A percentile compares a stretch with the other conserved stretches of the same genome.
phyloP scores from a whole-genome alignment of 352 stramenopile species.

The Pythium apleroticum region DNA sequence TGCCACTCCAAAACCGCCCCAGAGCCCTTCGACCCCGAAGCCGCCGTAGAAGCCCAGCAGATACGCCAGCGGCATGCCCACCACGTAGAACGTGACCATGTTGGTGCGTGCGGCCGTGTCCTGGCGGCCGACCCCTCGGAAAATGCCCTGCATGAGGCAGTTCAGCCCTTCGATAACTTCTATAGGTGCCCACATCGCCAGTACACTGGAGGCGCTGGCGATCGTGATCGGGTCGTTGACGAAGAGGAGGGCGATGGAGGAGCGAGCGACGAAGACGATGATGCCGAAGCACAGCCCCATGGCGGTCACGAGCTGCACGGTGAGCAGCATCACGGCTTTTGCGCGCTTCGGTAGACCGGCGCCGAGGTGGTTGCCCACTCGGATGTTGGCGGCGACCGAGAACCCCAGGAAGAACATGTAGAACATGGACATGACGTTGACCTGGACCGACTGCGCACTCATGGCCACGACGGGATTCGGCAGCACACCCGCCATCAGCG shows the following conservation, averaged over 20 bases:
- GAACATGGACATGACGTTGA: slow-evolving; percentile 64
- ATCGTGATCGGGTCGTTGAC: slow-evolving; percentile 43
- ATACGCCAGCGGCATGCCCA: slow-evolving; percentile 68
- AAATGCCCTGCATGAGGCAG: slow-evolving; percentile 70
- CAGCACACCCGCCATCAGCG: slow-evolving; percentile 69
- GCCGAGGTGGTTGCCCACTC: slow-evolving; percentile 76
- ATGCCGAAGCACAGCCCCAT: slow-evolving; percentile 36
- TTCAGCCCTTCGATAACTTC: slow-evolving; percentile 81
- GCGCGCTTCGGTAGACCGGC: slow-evolving; percentile 62
- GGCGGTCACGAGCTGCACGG: slow-evolving; percentile 31
- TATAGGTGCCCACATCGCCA: slow-evolving; percentile 68
- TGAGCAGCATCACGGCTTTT: slow-evolving; percentile 46
- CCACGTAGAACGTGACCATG: slow-evolving; percentile 69
- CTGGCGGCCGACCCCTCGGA: slow-evolving; percentile 64
- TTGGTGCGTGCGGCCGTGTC: slow-evolving; percentile 71
- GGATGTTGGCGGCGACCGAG: slow-evolving; percentile 64
- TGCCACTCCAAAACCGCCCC: slow-evolving; percentile 70
- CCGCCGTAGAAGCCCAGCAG: slow-evolving; percentile 52
- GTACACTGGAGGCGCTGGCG: slow-evolving; percentile 37
- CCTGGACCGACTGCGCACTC: slow-evolving; percentile 68
- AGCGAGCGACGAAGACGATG: slow-evolving; percentile 44
- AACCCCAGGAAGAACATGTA: slow-evolving; percentile 82
- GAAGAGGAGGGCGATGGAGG: slow-evolving; percentile 46
- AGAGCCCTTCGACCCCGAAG: slow-evolving; percentile 67
- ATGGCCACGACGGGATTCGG: slow-evolving; percentile 61